Evolutionary conservation across 257 asterid genomes (phyloP).

Genomic region (Sherardia arvensis): DNA sequence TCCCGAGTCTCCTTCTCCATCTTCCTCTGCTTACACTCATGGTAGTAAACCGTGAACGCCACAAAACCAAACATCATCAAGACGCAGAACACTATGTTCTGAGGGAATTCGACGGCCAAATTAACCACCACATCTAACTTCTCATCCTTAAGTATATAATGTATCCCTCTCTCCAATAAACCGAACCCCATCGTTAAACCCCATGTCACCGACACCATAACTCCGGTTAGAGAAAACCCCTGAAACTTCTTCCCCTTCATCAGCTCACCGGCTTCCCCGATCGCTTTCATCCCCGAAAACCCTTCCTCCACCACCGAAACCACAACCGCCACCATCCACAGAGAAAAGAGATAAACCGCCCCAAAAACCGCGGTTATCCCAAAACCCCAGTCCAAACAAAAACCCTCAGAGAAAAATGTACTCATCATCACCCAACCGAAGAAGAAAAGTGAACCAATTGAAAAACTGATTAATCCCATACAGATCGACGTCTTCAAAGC

Average conservation of each 20-base stretch:
- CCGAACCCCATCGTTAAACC: not conserved
- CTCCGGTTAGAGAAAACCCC: not conserved
- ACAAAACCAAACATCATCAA: constrained; percentile 1
- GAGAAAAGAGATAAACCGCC: not conserved
- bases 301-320: constrained; percentile 10
- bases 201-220: not conserved
- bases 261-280: constrained; percentile 10
- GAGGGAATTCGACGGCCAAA: not conserved
- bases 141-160: not conserved
- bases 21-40: constrained; percentile 4
- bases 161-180: not conserved
- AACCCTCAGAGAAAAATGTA: not conserved
- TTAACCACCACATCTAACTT: not conserved
- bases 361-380: not conserved
- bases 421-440: not conserved
- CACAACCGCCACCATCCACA: constrained; percentile 12
- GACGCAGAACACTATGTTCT: not conserved
- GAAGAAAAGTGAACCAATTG: not conserved
- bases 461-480: not conserved
- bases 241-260: constrained; percentile 9
- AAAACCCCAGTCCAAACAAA: too few relatives aligned
- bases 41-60: constrained; percentile 7
- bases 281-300: constrained; percentile 5
- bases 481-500: constrained; percentile 4
- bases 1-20: not conserved